phyloP scores from a whole-genome alignment of 192 early-diverging fungal genomes.

The Backusella liffmaniae region DNA sequence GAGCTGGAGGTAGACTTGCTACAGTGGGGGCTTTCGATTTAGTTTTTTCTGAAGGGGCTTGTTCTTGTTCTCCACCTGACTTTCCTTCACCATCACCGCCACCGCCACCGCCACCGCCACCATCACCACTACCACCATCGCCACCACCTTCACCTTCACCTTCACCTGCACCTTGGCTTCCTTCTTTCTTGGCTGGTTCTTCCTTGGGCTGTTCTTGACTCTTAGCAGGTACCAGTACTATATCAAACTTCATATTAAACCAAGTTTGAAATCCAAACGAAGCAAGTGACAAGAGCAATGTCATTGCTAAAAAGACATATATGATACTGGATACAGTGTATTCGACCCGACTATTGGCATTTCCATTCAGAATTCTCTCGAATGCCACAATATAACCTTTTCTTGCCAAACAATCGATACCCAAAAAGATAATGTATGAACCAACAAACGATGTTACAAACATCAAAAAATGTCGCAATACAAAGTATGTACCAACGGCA shows the following conservation, averaged over 20 bases:
- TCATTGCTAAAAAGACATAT: background rate
- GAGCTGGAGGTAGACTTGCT: background rate
- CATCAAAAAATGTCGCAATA: background rate
- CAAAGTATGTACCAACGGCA: background rate
- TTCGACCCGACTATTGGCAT: background rate
- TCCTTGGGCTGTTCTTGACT: background rate
- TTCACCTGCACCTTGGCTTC: background rate
- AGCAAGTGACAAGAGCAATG: conserved; percentile 7
- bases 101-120: background rate
- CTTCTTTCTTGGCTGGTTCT: background rate
- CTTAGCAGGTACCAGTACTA: background rate
- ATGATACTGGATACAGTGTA: background rate
- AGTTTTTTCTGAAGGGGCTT: background rate
- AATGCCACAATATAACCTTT: background rate
- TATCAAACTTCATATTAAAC: conserved; percentile 8
- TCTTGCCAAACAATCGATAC: background rate
- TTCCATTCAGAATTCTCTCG: background rate
- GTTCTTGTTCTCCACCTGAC: background rate
- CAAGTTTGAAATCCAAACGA: conserved; percentile 3
- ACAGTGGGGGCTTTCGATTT: background rate
- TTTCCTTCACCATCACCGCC: too few relatives aligned
- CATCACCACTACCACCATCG: background rate
- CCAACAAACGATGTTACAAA: background rate
- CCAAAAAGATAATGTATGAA: background rate
- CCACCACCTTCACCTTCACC: background rate